Conservation (phyloP, 2,329 filamentous ascomycete species). For the Huntiella moniliformis region DNA sequence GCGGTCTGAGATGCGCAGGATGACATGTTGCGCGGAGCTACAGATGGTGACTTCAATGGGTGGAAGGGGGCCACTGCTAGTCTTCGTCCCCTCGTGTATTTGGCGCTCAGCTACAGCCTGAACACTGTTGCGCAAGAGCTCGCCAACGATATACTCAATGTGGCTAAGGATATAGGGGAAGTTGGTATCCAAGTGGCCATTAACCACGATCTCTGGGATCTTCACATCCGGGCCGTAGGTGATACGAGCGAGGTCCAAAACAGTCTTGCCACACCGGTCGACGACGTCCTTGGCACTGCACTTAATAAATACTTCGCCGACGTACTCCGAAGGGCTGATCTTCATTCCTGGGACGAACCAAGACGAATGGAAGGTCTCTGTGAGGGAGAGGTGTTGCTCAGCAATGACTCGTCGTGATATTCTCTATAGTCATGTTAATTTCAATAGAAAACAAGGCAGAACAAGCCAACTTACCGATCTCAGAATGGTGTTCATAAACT, state of each 20-base stretch:
- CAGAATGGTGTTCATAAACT: constrained; percentile 87
- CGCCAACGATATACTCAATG: constrained; percentile 91
- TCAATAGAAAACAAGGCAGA: no score
- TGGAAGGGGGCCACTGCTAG: constrained; percentile 31
- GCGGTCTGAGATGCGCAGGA: constrained; percentile 87
- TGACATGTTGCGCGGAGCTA: constrained; percentile 85
- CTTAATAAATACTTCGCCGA: constrained; percentile 86
- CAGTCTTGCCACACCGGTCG: constrained; percentile 58
- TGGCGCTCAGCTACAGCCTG: constrained; percentile 74
- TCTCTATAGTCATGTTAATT: constrained; percentile 31
- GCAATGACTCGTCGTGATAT: constrained; percentile 94
- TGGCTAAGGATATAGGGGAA: constrained; percentile 96
- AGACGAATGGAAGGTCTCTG: constrained; percentile 78
- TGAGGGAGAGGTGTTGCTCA: constrained; percentile 87
- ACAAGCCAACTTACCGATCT: constrained; percentile 48
- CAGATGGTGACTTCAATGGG: constrained; percentile 90
- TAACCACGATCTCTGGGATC: constrained; percentile 65
- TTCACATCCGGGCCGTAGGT: constrained; percentile 53
- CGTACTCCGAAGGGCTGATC: constrained; percentile 58
- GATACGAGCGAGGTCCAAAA: constrained; percentile 52
- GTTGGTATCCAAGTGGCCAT: constrained; percentile 71
- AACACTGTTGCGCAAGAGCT: constrained; percentile 85
- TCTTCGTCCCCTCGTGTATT: constrained; percentile 20
- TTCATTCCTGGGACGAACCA: constrained; percentile 75
- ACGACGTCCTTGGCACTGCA: constrained; percentile 85